phyloP scores from a whole-genome alignment of 2,329 filamentous ascomycete genomes.

The Sporothrix pallida region DNA sequence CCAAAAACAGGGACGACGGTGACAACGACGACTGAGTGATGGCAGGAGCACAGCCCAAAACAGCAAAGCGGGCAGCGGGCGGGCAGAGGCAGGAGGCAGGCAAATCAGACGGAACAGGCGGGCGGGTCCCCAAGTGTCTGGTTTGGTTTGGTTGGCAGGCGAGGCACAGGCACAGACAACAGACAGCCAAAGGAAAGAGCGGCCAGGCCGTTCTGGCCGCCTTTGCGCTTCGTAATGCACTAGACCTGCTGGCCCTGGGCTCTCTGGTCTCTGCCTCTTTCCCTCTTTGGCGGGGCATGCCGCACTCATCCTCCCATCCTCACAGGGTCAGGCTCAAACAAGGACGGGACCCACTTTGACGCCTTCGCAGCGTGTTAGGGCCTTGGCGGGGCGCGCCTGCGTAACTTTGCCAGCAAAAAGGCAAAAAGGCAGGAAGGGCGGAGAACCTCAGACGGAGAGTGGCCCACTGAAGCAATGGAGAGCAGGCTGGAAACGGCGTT shows the following conservation, averaged over 20 bases:
- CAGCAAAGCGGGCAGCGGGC: not conserved
- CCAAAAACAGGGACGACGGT: constrained; percentile 6
- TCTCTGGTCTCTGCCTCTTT: not conserved
- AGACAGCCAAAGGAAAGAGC: not conserved
- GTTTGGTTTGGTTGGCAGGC: constrained; percentile 9
- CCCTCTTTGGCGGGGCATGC: constrained; percentile 12
- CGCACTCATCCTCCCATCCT: not conserved
- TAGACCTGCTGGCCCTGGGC: not conserved
- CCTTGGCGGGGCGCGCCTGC: constrained; percentile 23
- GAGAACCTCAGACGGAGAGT: not conserved
- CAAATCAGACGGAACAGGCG: constrained; percentile 29
- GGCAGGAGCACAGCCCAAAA: constrained; percentile 19
- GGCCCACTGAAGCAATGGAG: not conserved
- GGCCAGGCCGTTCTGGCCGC: constrained; percentile 8
- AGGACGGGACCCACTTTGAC: not conserved
- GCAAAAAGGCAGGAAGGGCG: not conserved
- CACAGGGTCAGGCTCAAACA: constrained; percentile 11
- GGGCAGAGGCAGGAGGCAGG: not conserved
- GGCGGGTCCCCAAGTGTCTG: constrained; percentile 17
- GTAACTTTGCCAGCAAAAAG: not conserved
- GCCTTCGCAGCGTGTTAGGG: constrained; percentile 16
- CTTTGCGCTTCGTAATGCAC: constrained; percentile 29
- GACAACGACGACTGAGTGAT: constrained; percentile 20
- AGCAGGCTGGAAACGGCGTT: constrained; percentile 16
- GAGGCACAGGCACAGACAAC: not conserved